A percentile compares a stretch with the other conserved stretches of the same genome.
phyloP scores from a whole-genome alignment of 129 eudicot species.

The Logfia minima region DNA sequence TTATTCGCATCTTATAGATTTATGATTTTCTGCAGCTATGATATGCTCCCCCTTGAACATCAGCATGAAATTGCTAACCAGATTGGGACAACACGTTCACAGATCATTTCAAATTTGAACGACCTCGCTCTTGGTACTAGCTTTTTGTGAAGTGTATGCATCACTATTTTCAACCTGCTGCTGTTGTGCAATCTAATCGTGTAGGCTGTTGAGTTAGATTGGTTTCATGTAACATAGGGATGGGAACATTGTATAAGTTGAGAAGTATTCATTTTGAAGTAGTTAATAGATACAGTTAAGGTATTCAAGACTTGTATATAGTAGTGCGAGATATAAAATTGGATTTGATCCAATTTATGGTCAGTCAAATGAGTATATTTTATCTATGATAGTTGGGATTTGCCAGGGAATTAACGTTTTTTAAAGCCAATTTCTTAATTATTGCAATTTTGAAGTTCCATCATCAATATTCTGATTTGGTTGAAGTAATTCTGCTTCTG shows the following conservation, averaged over 20 bases:
- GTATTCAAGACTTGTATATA: constrained; percentile 30
- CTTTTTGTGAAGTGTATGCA: constrained; percentile 58
- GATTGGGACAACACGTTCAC: constrained; percentile 90
- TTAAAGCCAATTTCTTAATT: no score
- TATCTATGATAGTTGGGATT: no score
- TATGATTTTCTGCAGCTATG: constrained; percentile 57
- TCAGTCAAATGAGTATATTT: no score
- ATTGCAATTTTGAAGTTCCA: no score
- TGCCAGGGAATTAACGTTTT: no score
- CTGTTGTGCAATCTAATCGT: constrained; percentile 18
- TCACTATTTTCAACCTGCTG: constrained; percentile 1
- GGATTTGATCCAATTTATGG: not conserved
- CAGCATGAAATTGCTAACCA: constrained; percentile 94
- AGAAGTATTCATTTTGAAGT: not conserved
- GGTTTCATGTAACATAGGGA: constrained; percentile 5
- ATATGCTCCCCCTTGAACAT: constrained; percentile 83
- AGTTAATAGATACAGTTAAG: not conserved
- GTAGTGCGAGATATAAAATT: not conserved
- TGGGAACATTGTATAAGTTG: constrained; percentile 13
- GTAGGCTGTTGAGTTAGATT: constrained; percentile 6
- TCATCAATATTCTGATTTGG: no score
- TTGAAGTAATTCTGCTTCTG: no score
- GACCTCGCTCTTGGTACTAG: constrained; percentile 79
- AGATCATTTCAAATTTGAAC: constrained; percentile 83
- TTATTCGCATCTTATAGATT: not conserved